phyloP scores from a whole-genome alignment of 1,139 yeast genomes.

The Blastobotrys elegans region DNA sequence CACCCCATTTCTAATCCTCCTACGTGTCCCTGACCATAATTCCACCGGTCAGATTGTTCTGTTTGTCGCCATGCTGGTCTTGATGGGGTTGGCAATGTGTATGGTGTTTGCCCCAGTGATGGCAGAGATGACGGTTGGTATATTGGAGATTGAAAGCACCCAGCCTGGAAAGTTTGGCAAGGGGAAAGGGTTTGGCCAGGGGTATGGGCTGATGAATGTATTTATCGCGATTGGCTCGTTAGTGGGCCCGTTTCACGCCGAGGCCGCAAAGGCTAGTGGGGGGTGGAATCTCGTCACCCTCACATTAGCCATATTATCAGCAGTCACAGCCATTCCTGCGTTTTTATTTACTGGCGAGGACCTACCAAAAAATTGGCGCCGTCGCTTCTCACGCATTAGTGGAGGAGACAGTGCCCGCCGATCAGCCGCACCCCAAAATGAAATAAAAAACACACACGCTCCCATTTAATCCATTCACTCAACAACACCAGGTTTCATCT shows the following conservation, averaged over 20 bases:
- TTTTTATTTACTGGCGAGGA: neutral
- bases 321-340: conserved; percentile 17
- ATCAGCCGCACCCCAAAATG: too few relatives aligned
- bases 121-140: conserved; percentile 31
- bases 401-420: too few relatives aligned
- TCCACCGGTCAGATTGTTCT: conserved; percentile 28
- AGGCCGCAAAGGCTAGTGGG: conserved; percentile 22
- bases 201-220: conserved; percentile 35
- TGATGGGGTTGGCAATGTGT: conserved; percentile 27
- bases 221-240: conserved; percentile 33
- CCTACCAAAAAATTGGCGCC: too few relatives aligned
- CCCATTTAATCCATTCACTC: too few relatives aligned
- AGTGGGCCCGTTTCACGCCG: conserved; percentile 35
- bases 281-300: conserved; percentile 30
- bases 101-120: conserved; percentile 28
- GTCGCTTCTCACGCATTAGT: too few relatives aligned
- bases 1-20: conserved; percentile 27
- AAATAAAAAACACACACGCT: too few relatives aligned
- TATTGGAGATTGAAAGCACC: conserved; percentile 25
- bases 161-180: conserved; percentile 33
- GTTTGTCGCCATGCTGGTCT: conserved; percentile 28
- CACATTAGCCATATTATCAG: conserved; percentile 26
- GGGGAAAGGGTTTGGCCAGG: conserved; percentile 35
- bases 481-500: too few relatives aligned
- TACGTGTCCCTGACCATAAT: conserved; percentile 29